A percentile compares a stretch with the other conserved stretches of the same genome.
Conservation (phyloP, 495 filamentous ascomycete species). For the Lasiosphaeria ovina region DNA sequence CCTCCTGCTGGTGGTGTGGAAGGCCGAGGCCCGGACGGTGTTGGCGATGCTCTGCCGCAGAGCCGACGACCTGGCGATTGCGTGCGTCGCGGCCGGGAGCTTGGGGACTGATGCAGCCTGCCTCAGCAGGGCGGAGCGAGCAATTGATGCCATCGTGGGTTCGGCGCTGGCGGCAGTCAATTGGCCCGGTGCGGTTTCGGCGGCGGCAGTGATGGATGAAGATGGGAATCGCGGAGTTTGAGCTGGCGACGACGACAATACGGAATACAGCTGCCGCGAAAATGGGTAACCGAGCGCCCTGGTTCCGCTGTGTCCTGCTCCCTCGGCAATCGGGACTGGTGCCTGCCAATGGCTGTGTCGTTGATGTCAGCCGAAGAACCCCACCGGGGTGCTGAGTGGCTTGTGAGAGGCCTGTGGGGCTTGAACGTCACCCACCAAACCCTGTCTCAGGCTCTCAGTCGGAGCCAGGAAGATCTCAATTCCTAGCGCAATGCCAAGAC, state of each 20-base stretch:
- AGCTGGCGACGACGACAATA: not conserved
- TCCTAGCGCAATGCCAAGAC: too few species aligned
- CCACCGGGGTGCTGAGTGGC: not conserved
- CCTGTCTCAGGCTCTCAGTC: too few species aligned
- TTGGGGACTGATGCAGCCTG: slow-evolving; percentile 41
- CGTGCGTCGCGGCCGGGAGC: slow-evolving; percentile 25
- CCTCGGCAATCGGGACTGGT: slow-evolving; percentile 33
- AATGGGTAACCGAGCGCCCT: slow-evolving; percentile 22
- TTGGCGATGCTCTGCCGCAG: slow-evolving; percentile 24
- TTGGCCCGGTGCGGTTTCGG: slow-evolving; percentile 19
- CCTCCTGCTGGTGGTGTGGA: slow-evolving; percentile 68
- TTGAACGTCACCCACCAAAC: too few species aligned
- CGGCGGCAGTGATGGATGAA: slow-evolving; percentile 8
- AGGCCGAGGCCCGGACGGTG: slow-evolving; percentile 54
- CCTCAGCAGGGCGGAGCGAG: slow-evolving; percentile 52
- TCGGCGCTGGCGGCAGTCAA: slow-evolving; percentile 21
- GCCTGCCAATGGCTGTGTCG: slow-evolving; percentile 24
- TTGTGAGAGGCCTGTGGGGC: slow-evolving; percentile 1
- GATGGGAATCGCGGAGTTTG: slow-evolving; percentile 6
- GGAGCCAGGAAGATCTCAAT: too few species aligned
- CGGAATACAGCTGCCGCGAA: slow-evolving; percentile 12
- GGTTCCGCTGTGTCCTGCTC: slow-evolving; percentile 15
- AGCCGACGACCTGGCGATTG: slow-evolving; percentile 14
- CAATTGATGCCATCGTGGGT: slow-evolving; percentile 52
- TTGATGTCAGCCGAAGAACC: slow-evolving; percentile 29